Evolutionary conservation across 768 basidiomycete genomes (phyloP).

Genomic region (Phylloporus arenicola): DNA sequence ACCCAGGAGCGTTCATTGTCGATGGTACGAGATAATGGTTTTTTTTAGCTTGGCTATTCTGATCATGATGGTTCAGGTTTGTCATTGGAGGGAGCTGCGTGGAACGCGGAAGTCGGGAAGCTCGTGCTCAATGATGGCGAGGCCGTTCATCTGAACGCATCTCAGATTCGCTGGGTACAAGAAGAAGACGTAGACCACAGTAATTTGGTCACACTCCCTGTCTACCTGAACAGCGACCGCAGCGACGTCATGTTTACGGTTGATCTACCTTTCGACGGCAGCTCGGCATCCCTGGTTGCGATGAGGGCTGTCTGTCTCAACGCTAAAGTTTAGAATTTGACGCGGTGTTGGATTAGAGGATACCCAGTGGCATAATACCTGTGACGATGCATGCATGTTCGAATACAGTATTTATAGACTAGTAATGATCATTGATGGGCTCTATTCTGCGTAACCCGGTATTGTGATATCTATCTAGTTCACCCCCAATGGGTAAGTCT

Average conservation of each 20-base stretch:
- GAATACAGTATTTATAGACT: slow-evolving; percentile 9
- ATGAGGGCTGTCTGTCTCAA: slow-evolving; percentile 90
- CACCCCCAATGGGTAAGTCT: slow-evolving; percentile 17
- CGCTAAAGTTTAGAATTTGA: slow-evolving; percentile 52
- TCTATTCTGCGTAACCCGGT: not conserved
- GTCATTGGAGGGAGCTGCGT: slow-evolving; percentile 80
- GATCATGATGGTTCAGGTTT: slow-evolving; percentile 50
- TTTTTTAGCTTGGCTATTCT: slow-evolving; percentile 1
- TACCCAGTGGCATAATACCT: slow-evolving; percentile 27
- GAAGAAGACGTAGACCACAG: slow-evolving; percentile 31
- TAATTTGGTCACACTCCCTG: slow-evolving; percentile 72
- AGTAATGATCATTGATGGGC: slow-evolving; percentile 11
- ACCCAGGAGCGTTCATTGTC: slow-evolving; percentile 75
- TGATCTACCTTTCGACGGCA: slow-evolving; percentile 70
- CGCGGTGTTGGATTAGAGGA: slow-evolving; percentile 7
- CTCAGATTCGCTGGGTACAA: slow-evolving; percentile 86
- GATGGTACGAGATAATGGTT: slow-evolving; percentile 56
- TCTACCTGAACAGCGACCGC: slow-evolving; percentile 88
- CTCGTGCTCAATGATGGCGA: slow-evolving; percentile 85
- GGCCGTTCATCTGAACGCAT: slow-evolving; percentile 69
- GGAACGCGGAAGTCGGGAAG: slow-evolving; percentile 48
- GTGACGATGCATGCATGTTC: slow-evolving; percentile 10
- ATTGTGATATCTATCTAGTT: slow-evolving; percentile 7
- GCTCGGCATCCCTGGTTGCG: slow-evolving; percentile 64
- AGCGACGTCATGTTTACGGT: slow-evolving; percentile 90